Conservation (phyloP, 345 rosid species). For the Moricandia moricandioides region DNA sequence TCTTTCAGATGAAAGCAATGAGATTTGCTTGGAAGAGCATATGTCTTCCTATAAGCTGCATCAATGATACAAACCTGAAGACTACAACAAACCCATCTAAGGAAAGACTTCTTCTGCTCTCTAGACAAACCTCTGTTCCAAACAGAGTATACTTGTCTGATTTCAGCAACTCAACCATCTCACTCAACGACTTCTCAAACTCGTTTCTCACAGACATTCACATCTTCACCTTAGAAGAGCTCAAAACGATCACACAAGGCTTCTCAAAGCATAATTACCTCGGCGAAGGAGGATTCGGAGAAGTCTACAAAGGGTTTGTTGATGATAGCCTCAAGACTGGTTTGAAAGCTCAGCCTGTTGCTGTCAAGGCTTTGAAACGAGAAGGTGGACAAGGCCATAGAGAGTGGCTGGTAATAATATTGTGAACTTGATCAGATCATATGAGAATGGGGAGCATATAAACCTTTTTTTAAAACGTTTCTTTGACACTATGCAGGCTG, state of each 20-base stretch:
- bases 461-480: not conserved
- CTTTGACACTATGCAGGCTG: conserved; percentile 49
- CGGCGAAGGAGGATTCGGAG: conserved; percentile 88
- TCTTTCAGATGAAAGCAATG: conserved; percentile 30
- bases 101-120: conserved; percentile 28
- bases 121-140: conserved; percentile 35
- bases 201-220: conserved; percentile 53
- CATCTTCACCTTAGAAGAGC: conserved; percentile 52
- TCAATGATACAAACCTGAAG: conserved; percentile 31
- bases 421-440: not conserved
- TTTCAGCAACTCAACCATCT: conserved; percentile 42
- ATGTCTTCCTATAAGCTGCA: conserved; percentile 40
- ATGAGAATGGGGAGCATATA: conserved; percentile 1
- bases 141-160: conserved; percentile 32
- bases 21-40: conserved; percentile 34
- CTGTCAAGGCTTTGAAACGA: conserved; percentile 70
- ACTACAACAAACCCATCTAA: conserved; percentile 21
- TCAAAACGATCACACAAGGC: conserved; percentile 49
- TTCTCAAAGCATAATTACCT: conserved; percentile 56
- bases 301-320: conserved; percentile 69
- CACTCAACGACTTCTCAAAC: conserved; percentile 44
- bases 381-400: conserved; percentile 77
- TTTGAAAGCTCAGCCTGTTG: conserved; percentile 68
- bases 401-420: conserved; percentile 76
- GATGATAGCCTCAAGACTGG: conserved; percentile 59